A percentile compares a stretch with the other conserved stretches of the same genome.
Conservation (phyloP, 257 asterid genomes). For the Solanum bulbocastanum region DNA sequence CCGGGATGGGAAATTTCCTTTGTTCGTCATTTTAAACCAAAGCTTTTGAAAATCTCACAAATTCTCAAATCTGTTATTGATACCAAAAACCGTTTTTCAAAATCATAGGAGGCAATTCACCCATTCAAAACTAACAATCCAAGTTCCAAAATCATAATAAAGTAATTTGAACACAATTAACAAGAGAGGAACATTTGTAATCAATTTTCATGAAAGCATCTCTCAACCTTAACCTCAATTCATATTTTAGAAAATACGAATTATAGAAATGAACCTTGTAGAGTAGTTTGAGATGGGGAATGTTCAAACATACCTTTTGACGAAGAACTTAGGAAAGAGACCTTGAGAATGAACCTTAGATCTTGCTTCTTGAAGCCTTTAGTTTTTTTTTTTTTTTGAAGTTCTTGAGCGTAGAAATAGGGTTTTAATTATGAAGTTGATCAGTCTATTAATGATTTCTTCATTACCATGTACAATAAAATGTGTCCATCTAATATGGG, state of each 20-base stretch:
- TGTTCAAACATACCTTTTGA: not conserved
- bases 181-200: not conserved
- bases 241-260: no score
- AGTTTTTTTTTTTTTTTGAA: not conserved
- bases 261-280: not conserved
- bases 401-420: not conserved
- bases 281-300: not conserved
- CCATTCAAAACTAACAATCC: not conserved
- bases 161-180: not conserved
- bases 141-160: not conserved
- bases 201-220: not conserved
- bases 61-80: not conserved
- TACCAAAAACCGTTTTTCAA: not conserved
- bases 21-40: not conserved
- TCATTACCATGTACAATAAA: not conserved
- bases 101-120: not conserved
- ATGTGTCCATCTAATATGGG: not conserved
- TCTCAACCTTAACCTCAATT: not conserved
- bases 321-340: not conserved
- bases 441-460: not conserved
- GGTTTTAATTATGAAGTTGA: not conserved
- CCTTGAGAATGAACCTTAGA: not conserved
- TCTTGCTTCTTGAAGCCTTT: not conserved
- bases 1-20: not conserved
- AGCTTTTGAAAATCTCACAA: not conserved